Base-by-base conservation (phyloP, 345 rosid species). In the Cochlearia excelsa region DNA sequence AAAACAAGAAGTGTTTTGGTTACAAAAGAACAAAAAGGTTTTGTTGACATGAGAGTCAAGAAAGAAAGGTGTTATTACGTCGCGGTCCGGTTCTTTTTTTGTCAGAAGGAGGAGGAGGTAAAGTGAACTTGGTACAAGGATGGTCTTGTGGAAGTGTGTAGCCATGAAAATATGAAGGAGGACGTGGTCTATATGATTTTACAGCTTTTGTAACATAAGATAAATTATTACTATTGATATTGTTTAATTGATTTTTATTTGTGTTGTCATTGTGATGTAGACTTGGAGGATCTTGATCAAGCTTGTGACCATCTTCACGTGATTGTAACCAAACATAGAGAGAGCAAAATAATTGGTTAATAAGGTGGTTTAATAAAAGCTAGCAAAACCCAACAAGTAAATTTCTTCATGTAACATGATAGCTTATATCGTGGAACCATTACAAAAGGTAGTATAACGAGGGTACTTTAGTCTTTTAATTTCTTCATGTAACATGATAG, bases 21-120 rank as follows among this genome's bases (percentile, higher is more conserved):
- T 4, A 37, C 40, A 4, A 37, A 37, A 37, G 7, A 37, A 37
- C 40, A 37, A 37, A 37, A 37, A 3, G 0, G 4, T 37, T 37
- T 2, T 37, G 7, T 39, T 39, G 3, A 39, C 10, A 39, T 7
- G 37, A 3, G 43, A 39, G 6, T 37, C 40, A 4, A 37, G 40
- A 37, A 6, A 37, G 5, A 4, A 1, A 37, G 2, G 1, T 37
- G 7, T 7, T 69, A 86, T 82, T 77, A 90, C 97, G 87, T 30
- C 94, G 80, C 27, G 97, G 97, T 51, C 95, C 95, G 16, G 91
- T 82, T 80, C 91, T 78, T 71, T 90, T 90, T 66, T 57, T 83
- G 74, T 87, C 94, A 29, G 89, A 87, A 4, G 95, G 95, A 31
- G 97, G 97, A 6, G 94, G 97, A 60, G 97, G 94, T 69, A 87